phyloP scores from a whole-genome alignment of 2,329 filamentous ascomycete genomes.

The Neofusicoccum kwambonambiense region DNA sequence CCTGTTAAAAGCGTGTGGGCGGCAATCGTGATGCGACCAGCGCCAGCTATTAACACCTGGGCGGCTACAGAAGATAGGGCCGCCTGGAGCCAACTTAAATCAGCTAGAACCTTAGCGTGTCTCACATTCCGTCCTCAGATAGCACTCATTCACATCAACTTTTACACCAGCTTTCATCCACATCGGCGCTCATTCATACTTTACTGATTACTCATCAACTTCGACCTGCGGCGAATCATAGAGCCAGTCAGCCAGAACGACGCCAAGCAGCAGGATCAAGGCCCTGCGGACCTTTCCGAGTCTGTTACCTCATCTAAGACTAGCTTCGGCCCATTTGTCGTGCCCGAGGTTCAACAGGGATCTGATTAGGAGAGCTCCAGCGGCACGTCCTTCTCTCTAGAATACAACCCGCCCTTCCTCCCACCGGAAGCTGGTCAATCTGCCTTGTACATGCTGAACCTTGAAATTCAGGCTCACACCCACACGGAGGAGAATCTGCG shows the following conservation, averaged over 20 bases:
- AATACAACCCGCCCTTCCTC: not conserved
- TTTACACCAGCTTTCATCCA: not conserved
- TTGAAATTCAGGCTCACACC: not conserved
- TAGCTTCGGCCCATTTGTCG: not conserved
- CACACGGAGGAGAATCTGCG: not conserved
- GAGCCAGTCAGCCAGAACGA: not conserved
- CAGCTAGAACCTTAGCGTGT: too few relatives aligned
- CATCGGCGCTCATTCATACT: not conserved
- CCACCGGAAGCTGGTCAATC: not conserved
- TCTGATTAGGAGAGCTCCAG: not conserved
- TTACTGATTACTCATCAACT: not conserved
- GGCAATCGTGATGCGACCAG: too few relatives aligned
- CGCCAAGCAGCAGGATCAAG: not conserved
- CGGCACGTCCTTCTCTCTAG: not conserved
- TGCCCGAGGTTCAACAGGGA: not conserved
- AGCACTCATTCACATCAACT: too few relatives aligned
- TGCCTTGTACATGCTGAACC: not conserved
- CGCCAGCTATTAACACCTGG: too few relatives aligned
- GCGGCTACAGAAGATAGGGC: too few relatives aligned
- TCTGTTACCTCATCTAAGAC: not conserved
- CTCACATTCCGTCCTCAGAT: too few relatives aligned
- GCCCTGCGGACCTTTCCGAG: not conserved
- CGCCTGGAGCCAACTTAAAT: too few relatives aligned
- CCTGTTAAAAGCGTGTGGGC: too few relatives aligned
- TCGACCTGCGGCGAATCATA: not conserved